Evolutionary conservation across 139 green algal genomes (phyloP).

Genomic region (Micromonas commoda): DNA sequence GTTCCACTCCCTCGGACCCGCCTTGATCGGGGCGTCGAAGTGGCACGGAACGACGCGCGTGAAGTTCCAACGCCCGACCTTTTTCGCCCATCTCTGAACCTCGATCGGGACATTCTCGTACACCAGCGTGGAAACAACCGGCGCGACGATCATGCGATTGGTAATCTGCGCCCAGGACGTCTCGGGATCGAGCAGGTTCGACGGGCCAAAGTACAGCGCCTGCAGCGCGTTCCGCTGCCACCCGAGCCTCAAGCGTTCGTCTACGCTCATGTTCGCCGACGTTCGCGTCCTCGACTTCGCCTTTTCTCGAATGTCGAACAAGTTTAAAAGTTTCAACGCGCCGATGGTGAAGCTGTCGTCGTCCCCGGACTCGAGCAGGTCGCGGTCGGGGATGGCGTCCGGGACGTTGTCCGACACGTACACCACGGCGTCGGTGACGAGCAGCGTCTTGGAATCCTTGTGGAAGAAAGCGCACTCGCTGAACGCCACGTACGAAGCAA

Average conservation of each 20-base stretch:
- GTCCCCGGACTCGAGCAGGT: slow-evolving; percentile 16
- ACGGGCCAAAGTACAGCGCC: slow-evolving; percentile 80
- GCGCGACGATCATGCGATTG: slow-evolving; percentile 69
- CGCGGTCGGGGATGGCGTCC: slow-evolving; percentile 9
- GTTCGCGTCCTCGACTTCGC: background rate
- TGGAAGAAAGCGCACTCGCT: slow-evolving; percentile 29
- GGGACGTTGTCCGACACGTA: slow-evolving; percentile 29
- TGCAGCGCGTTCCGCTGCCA: slow-evolving; percentile 86
- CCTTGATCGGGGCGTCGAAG: slow-evolving; percentile 69
- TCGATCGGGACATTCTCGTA: slow-evolving; percentile 65
- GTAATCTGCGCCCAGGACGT: slow-evolving; percentile 60
- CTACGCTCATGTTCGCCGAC: slow-evolving; percentile 1
- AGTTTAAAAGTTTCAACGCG: slow-evolving; percentile 22
- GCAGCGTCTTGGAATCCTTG: slow-evolving; percentile 55
- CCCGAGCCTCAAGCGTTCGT: slow-evolving; percentile 38
- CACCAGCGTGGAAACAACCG: slow-evolving; percentile 81
- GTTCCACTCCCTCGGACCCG: slow-evolving; percentile 8
- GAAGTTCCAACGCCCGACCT: slow-evolving; percentile 77
- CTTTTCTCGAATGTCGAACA: slow-evolving; percentile 21
- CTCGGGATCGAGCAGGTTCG: slow-evolving; percentile 63
- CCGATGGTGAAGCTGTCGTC: slow-evolving; percentile 19
- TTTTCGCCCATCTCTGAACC: slow-evolving; percentile 69
- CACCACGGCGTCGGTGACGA: slow-evolving; percentile 69
- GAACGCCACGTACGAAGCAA: slow-evolving; percentile 19
- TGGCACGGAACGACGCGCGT: slow-evolving; percentile 79